Evolutionary conservation across 176 grass and related monocot genomes (phyloP).

Genomic region (Triticum urartu): DNA sequence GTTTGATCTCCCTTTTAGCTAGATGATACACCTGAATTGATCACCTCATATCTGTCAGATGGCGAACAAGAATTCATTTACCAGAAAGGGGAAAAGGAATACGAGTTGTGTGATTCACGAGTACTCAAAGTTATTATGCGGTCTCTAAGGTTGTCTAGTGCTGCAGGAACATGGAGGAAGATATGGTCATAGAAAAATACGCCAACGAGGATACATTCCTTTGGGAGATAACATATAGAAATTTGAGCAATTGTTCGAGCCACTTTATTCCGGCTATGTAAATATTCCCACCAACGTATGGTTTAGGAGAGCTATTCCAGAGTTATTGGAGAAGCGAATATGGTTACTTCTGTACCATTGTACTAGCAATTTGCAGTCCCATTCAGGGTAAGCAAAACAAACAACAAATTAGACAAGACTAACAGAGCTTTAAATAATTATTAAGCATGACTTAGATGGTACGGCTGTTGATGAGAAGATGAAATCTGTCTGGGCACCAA

Average conservation of each 20-base stretch:
- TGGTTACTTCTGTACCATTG: background rate
- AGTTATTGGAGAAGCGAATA: slow-evolving; percentile 41
- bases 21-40: background rate
- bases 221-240: background rate
- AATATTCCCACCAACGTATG: slow-evolving; percentile 34
- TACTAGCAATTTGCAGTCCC: slow-evolving; percentile 4
- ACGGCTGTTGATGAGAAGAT: background rate
- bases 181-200: slow-evolving; percentile 37
- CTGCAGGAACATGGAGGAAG: slow-evolving; percentile 20
- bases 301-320: slow-evolving; percentile 33
- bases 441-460: background rate
- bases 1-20: slow-evolving; percentile 20
- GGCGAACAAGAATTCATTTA: background rate
- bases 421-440: background rate
- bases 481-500: background rate
- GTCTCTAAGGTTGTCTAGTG: slow-evolving; percentile 15
- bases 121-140: background rate
- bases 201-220: slow-evolving; percentile 1
- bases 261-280: slow-evolving; percentile 28
- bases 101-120: background rate
- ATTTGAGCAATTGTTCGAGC: slow-evolving; percentile 19
- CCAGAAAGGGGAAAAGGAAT: background rate
- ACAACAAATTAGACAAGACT: background rate
- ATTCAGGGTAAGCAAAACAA: slow-evolving; percentile 11
- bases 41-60: slow-evolving; percentile 21